Conservation (phyloP, 2,329 filamentous ascomycete species). For the Botrytis byssoidea region DNA sequence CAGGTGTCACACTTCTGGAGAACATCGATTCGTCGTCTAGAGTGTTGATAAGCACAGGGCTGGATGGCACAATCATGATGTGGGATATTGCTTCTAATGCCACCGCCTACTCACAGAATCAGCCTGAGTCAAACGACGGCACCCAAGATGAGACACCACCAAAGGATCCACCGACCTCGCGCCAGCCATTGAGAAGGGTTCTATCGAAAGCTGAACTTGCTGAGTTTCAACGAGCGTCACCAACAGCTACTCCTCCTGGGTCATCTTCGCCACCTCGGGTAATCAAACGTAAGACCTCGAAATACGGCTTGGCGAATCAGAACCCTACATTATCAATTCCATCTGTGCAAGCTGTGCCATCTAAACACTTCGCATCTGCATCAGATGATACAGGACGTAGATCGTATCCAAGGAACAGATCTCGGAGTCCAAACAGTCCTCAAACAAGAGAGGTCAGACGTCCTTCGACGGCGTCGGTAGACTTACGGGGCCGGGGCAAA, state of each 20-base stretch:
- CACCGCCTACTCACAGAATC: constrained; percentile 28
- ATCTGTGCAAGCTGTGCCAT: constrained; percentile 29
- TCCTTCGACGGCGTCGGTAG: constrained; percentile 54
- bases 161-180: constrained; percentile 53
- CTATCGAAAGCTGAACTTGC: constrained; percentile 84
- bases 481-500: constrained; percentile 49
- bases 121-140: constrained; percentile 22
- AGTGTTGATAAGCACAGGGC: constrained; percentile 69
- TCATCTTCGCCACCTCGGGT: constrained; percentile 56
- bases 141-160: constrained; percentile 37
- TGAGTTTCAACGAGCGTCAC: constrained; percentile 64
- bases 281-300: constrained; percentile 54
- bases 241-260: constrained; percentile 42
- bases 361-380: constrained; percentile 34
- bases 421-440: constrained; percentile 33
- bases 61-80: constrained; percentile 81
- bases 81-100: constrained; percentile 47
- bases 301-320: constrained; percentile 49
- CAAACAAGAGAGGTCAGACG: constrained; percentile 42
- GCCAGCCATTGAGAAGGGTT: constrained; percentile 78
- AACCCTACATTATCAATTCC: constrained; percentile 47
- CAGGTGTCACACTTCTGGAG: constrained; percentile 73
- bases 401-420: constrained; percentile 31
- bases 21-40: constrained; percentile 51
- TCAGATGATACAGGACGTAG: constrained; percentile 35